Base-by-base conservation (phyloP, 306 rosid genomes). In the Oemleria cerasiformis region DNA sequence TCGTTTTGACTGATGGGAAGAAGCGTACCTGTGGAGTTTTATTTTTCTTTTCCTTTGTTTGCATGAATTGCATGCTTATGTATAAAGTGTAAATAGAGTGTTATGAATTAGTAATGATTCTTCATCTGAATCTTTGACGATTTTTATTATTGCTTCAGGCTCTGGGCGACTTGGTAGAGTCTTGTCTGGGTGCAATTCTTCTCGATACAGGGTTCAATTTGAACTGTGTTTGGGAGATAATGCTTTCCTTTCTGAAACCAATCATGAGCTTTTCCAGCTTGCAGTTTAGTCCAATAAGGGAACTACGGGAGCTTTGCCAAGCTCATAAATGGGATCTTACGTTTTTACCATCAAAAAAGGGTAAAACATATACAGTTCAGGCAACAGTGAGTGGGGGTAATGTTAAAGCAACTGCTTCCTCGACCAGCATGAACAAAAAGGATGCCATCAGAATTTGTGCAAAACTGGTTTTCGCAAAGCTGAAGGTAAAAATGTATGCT, bases 91-190 rank as follows among this genome's bases (percentile, higher is more conserved):
- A 4, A 36, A 60, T 34, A 14, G 5, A 6, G 38, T 65, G 23
- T 6, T 20, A 39, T 21, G 36, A 34, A 15, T 36, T 36, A 58
- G 53, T 72, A 47, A 61, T 48, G 14, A 43, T 57, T 59, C 39
- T 39, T 73, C 61, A 21, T 15, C 21, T 0, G 51, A 77, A 47
- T 77, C 42, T 75, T 13, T 62, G 57, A 61, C 34, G 65, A 59
- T 67, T 54, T 68, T 44, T 13, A 72, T 65, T 71, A 65, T 73
- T 79, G 68, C 68, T 80, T 79, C 88, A 94, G 98, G 96, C 84
- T 65, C 78, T 94, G 59, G 98, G 98, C 34, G 97, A 94, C 83
- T 47, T 94, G 73, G 92, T 94, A 55, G 98, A 94, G 78, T 94
- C 98, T 47, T 82, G 87, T 85, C 74, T 94, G 15, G 99, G 99